These are phyloP conservation scores for Penicillium argentinense DNA, from an alignment of 495 filamentous ascomycete genomes.

Conservation along the genomic window DNA sequence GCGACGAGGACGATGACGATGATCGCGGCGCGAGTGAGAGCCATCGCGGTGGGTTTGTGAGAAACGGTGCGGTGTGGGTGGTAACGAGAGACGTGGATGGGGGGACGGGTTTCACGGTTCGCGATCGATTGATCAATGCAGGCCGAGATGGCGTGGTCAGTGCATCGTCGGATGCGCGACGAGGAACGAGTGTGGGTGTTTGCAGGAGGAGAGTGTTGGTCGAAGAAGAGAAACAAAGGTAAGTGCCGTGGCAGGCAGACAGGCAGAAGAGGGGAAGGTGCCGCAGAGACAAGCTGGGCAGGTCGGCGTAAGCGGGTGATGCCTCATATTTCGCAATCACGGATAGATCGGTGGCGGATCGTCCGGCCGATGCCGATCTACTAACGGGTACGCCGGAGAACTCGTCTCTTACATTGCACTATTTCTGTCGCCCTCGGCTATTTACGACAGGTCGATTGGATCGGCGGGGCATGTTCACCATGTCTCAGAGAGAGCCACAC, in stretches of 20 bases:
- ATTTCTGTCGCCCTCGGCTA: no score
- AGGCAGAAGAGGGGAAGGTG: neutral
- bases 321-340: constrained; percentile 13
- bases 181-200: no score
- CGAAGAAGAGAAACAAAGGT: neutral
- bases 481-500: no score
- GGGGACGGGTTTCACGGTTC: neutral
- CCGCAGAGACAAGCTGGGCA: no score
- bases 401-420: no score
- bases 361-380: no score
- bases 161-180: constrained; percentile 6
- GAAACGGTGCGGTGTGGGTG: neutral
- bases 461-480: no score
- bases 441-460: no score
- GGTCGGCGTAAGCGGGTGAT: constrained; percentile 5
- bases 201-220: no score
- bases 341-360: no score
- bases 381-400: no score
- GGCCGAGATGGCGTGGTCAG: constrained; percentile 10
- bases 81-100: neutral
- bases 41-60: constrained; percentile 20
- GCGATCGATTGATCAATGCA: neutral
- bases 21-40: constrained; percentile 32
- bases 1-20: constrained; percentile 45
- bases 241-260: neutral